These are phyloP conservation scores for Aspergillus versicolor DNA, from an alignment of 2,329 filamentous ascomycete genomes.

Conservation along the genomic window DNA sequence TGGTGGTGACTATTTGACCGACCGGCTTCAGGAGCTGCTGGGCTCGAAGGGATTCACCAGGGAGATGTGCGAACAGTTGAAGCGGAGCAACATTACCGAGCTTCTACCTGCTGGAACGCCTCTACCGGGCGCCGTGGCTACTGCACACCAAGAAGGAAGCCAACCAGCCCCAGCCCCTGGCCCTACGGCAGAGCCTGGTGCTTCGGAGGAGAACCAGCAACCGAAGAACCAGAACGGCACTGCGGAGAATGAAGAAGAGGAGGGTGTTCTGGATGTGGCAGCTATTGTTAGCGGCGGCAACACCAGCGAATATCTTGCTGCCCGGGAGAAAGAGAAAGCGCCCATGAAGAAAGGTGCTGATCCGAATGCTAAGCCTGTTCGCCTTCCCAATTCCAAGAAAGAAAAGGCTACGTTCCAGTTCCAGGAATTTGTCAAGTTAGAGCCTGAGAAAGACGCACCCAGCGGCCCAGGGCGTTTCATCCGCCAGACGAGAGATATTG, in stretches of 20 bases:
- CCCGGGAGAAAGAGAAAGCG: slow-evolving; percentile 62
- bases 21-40: slow-evolving; percentile 67
- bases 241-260: slow-evolving; percentile 55
- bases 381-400: slow-evolving; percentile 60
- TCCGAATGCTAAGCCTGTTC: slow-evolving; percentile 48
- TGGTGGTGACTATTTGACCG: slow-evolving; percentile 85
- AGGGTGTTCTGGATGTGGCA: slow-evolving; percentile 64
- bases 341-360: slow-evolving; percentile 53
- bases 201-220: slow-evolving; percentile 53
- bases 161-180: slow-evolving; percentile 52
- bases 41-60: slow-evolving; percentile 55
- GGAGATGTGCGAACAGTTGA: slow-evolving; percentile 66
- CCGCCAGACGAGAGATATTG: slow-evolving; percentile 55
- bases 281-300: slow-evolving; percentile 65
- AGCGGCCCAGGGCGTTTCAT: slow-evolving; percentile 53
- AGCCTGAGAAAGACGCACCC: slow-evolving; percentile 52
- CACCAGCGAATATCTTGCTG: slow-evolving; percentile 62
- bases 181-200: slow-evolving; percentile 59
- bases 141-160: slow-evolving; percentile 37
- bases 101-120: slow-evolving; percentile 56
- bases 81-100: slow-evolving; percentile 63
- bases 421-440: slow-evolving; percentile 57
- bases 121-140: slow-evolving; percentile 51
- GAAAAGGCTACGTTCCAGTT: slow-evolving; percentile 61
- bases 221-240: slow-evolving; percentile 55